These are phyloP conservation scores for Aspergillus sp. DNA, from an alignment of 2,329 filamentous ascomycete genomes.

Conservation along the genomic window DNA sequence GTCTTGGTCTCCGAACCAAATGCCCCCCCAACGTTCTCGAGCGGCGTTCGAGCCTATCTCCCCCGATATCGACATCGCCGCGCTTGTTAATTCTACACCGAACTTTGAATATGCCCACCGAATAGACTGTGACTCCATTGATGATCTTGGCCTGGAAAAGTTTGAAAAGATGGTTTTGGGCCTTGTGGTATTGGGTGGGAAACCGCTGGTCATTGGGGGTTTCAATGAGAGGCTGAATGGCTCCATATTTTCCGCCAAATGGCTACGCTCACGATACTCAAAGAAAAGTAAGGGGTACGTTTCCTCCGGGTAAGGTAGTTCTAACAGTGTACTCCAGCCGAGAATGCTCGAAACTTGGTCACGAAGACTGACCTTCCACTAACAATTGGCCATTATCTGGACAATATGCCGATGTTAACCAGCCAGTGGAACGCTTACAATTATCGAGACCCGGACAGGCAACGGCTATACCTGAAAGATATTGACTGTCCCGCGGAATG, in stretches of 20 bases:
- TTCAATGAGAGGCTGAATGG: slow-evolving; percentile 75
- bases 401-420: slow-evolving; percentile 78
- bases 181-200: slow-evolving; percentile 80
- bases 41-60: slow-evolving; percentile 90
- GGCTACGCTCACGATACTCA: slow-evolving; percentile 75
- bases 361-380: slow-evolving; percentile 73
- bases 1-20: slow-evolving; percentile 34
- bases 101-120: slow-evolving; percentile 87
- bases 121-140: slow-evolving; percentile 75
- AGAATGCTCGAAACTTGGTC: slow-evolving; percentile 78
- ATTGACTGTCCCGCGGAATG: slow-evolving; percentile 91
- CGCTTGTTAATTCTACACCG: slow-evolving; percentile 70
- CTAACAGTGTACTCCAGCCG: slow-evolving; percentile 52
- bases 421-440: slow-evolving; percentile 75
- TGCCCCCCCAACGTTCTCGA: slow-evolving; percentile 77
- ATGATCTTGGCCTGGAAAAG: slow-evolving; percentile 68
- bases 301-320: slow-evolving; percentile 13
- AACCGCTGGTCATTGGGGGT: slow-evolving; percentile 85
- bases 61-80: slow-evolving; percentile 74
- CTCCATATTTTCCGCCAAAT: slow-evolving; percentile 73
- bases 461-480: slow-evolving; percentile 92
- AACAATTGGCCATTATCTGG: slow-evolving; percentile 85
- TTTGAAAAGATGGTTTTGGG: slow-evolving; percentile 83
- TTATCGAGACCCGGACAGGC: slow-evolving; percentile 73
- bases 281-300: slow-evolving; percentile 63